A percentile compares a stretch with the other conserved stretches of the same genome.
Evolutionary conservation across 495 filamentous ascomycete genomes (phyloP).

Genomic region (Penicillium nucicola): DNA sequence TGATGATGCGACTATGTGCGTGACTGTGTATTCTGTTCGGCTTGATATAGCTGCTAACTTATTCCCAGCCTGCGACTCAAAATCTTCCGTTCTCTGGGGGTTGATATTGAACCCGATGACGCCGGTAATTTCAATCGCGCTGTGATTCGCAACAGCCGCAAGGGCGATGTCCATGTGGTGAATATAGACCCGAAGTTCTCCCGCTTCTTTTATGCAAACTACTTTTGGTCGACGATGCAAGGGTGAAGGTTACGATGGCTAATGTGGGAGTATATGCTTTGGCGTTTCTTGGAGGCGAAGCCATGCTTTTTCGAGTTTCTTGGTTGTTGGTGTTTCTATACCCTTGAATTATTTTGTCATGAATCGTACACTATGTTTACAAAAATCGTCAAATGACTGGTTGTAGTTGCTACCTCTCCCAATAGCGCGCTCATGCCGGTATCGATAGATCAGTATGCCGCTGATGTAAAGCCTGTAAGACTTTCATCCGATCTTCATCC

Average conservation of each 20-base stretch:
- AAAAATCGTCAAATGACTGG: not conserved
- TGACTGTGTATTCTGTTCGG: not conserved
- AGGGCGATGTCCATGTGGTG: constrained; percentile 91
- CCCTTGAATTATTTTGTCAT: constrained; percentile 17
- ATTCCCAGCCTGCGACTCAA: constrained; percentile 69
- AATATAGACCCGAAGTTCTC: constrained; percentile 93
- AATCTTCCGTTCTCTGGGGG: constrained; percentile 85
- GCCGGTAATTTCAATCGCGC: constrained; percentile 82
- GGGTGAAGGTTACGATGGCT: constrained; percentile 13
- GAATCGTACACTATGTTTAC: constrained; percentile 5
- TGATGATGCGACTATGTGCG: constrained; percentile 55
- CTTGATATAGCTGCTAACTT: constrained; percentile 10
- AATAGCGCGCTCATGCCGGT: not conserved
- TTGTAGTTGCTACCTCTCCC: not conserved
- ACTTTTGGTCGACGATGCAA: constrained; percentile 90
- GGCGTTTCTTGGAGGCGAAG: constrained; percentile 18
- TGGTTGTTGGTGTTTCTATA: constrained; percentile 19
- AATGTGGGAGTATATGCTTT: not conserved
- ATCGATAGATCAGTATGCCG: not conserved
- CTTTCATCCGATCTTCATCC: constrained; percentile 20
- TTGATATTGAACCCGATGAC: constrained; percentile 80
- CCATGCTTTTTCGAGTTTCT: not conserved
- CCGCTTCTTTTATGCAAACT: constrained; percentile 88
- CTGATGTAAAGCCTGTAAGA: constrained; percentile 19
- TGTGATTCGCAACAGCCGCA: constrained; percentile 78